These are phyloP conservation scores for Cladosporium sp. DNA, from an alignment of 2,329 filamentous ascomycete genomes.

Conservation along the genomic window DNA sequence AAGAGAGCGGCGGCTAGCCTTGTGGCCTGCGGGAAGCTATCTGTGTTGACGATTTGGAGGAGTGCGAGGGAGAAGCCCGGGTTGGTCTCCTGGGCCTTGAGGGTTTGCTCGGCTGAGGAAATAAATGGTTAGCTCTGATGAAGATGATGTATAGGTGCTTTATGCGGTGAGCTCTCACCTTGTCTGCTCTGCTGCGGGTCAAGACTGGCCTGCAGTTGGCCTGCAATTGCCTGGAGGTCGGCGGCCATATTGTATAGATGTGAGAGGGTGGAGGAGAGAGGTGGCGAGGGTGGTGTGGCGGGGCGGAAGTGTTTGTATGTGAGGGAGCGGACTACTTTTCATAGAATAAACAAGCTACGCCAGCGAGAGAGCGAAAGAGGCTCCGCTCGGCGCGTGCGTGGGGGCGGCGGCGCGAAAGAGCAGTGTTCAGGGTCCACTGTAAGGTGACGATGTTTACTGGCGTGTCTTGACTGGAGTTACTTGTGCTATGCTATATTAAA, in stretches of 20 bases:
- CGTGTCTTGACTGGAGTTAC: background rate
- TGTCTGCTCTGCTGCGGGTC: slow-evolving; percentile 85
- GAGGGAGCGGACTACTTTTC: slow-evolving; percentile 13
- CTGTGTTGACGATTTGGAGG: slow-evolving; percentile 84
- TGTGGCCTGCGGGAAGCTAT: slow-evolving; percentile 70
- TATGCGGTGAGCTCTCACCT: slow-evolving; percentile 57
- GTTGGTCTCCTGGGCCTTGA: slow-evolving; percentile 77
- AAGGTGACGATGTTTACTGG: background rate
- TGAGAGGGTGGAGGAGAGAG: background rate
- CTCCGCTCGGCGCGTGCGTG: slow-evolving; percentile 2
- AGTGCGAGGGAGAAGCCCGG: slow-evolving; percentile 83
- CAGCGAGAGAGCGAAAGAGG: background rate
- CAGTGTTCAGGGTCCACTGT: background rate
- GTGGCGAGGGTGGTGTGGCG: background rate
- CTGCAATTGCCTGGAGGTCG: slow-evolving; percentile 66
- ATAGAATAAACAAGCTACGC: background rate
- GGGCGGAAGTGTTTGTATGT: slow-evolving; percentile 2
- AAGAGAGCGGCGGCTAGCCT: slow-evolving; percentile 85
- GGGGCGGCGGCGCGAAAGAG: background rate
- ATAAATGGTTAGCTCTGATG: slow-evolving; percentile 14
- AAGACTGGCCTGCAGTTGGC: slow-evolving; percentile 86
- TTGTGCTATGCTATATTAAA: background rate
- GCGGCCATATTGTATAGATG: slow-evolving; percentile 53
- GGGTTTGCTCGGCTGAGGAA: slow-evolving; percentile 71
- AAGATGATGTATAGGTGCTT: background rate